Evolutionary conservation across 1,284 basidiomycete genomes (phyloP), one percentile per base, ranked within the genome.

Genomic region (Pyrrhoderma noxium): DNA sequence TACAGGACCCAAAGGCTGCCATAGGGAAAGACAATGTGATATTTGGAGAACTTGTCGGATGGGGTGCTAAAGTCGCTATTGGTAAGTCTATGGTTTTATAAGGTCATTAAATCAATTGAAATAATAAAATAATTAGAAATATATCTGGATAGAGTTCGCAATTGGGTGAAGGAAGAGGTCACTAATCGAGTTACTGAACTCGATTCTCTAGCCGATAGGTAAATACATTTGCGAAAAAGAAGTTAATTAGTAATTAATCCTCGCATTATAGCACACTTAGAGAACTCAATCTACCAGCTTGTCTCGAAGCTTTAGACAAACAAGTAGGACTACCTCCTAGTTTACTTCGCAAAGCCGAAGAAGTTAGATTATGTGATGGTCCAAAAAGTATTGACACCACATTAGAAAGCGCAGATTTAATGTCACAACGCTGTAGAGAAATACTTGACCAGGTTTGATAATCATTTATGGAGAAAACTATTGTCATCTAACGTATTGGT

Each of bases 291-390:
- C 75, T 98, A 8, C 95, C 94, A 1, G 85, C 87, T 0, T 77
- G 89, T 0, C 74, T 98, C 25, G 91, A 98, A 62, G 93, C 93
- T 0, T 70, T 96, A 2, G 91, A 96, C 59, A 77, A 85, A 35
- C 89, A 89, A 0, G 78, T 91, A 34, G 91, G 92, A 4, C 70
- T 98, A 4, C 95, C 96, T 1, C 89, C 92, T 0, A 90, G 90
- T 56, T 68, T 98, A 13, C 66, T 98, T 39, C 80, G 80, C 56
- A 93, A 93, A 65, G 87, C 90, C 0, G 87, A 92, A 63, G 89
- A 96, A 64, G 81, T 98, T 1, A 78, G 87, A 40, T 66, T 77
- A 0, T 84, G 89, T 49, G 81, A 91, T 53, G 93, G 93, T 0
- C 77, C 84, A 0, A 71, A 76, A 14, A 76, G 79, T 39, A 81